phyloP scores from a whole-genome alignment of 768 basidiomycete genomes.

The Trametes cingulata region DNA sequence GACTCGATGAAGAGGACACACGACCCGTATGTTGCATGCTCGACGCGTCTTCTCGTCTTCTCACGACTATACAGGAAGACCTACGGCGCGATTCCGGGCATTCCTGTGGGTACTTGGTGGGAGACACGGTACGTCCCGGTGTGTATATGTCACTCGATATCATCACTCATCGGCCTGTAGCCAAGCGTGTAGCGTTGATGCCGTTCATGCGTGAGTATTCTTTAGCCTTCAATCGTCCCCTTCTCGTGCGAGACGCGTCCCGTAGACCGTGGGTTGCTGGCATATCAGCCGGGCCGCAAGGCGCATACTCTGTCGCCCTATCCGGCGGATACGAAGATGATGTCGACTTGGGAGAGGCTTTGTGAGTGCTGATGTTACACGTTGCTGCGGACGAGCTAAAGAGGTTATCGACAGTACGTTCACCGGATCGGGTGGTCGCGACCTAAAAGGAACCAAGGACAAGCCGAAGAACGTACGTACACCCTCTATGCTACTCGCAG shows the following conservation, averaged over 20 bases:
- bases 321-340: conserved; percentile 91
- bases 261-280: conserved; percentile 81
- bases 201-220: conserved; percentile 82
- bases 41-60: neutral
- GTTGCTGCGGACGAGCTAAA: neutral
- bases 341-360: conserved; percentile 77
- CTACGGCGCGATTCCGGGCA: conserved; percentile 78
- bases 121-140: conserved; percentile 49
- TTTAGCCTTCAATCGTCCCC: neutral
- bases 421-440: conserved; percentile 82
- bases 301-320: conserved; percentile 83
- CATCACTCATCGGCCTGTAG: conserved; percentile 29
- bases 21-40: conserved; percentile 49
- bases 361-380: conserved; percentile 50
- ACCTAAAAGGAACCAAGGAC: conserved; percentile 80
- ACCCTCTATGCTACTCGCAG: neutral
- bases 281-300: conserved; percentile 64
- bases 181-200: conserved; percentile 67
- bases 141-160: neutral
- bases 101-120: conserved; percentile 86
- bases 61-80: conserved; percentile 52
- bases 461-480: conserved; percentile 78
- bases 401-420: conserved; percentile 54
- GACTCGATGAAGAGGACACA: conserved; percentile 34
- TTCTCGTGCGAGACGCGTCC: conserved; percentile 1